Conservation (phyloP, 179 eudicot species). For the Silene noctiflora region DNA sequence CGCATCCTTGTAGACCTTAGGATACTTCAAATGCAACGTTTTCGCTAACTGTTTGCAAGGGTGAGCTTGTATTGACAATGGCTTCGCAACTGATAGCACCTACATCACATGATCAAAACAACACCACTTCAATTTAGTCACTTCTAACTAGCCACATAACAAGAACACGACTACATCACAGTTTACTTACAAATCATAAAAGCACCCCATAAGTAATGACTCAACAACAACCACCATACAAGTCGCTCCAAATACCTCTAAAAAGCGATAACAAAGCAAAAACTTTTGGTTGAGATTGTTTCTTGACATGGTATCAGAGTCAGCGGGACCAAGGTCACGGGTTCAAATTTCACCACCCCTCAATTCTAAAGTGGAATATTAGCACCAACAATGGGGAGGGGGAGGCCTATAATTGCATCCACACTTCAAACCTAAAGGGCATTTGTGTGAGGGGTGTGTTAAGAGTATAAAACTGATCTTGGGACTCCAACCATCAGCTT, state of each 20-base stretch:
- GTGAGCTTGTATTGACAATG: constrained; percentile 94
- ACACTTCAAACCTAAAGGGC: too few species aligned
- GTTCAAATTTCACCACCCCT: too few species aligned
- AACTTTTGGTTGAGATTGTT: too few species aligned
- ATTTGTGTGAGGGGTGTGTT: too few species aligned
- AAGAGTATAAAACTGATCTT: too few species aligned
- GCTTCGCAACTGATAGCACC: constrained; percentile 87
- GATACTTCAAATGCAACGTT: constrained; percentile 54
- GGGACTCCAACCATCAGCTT: too few species aligned
- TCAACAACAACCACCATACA: background rate
- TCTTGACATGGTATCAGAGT: too few species aligned
- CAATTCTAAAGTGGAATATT: too few species aligned
- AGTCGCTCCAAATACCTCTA: background rate
- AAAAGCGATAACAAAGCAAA: background rate
- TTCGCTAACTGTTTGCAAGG: constrained; percentile 75
- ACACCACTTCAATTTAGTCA: background rate
- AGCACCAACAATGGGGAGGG: too few species aligned
- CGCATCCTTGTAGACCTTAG: constrained; percentile 63
- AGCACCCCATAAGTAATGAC: background rate
- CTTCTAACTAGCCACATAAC: background rate
- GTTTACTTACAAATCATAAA: background rate
- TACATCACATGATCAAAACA: constrained; percentile 25
- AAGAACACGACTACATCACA: background rate
- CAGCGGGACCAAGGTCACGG: too few species aligned
- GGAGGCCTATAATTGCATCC: too few species aligned